Conservation (phyloP, 768 basidiomycete species). For the Dioszegia crocea region DNA sequence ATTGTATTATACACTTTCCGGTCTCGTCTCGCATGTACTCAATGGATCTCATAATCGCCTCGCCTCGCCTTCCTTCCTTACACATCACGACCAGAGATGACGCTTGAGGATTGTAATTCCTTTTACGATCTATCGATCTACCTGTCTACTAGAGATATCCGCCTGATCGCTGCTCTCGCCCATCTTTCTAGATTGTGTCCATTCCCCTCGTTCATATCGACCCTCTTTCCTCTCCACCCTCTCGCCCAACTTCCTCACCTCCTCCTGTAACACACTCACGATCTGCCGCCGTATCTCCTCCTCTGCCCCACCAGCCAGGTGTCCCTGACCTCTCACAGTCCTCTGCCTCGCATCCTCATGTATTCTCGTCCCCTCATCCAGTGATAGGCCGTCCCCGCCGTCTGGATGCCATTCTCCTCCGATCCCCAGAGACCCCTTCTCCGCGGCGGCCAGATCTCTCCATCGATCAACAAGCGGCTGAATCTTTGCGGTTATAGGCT, state of each 20-base stretch:
- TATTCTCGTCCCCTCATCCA: background rate
- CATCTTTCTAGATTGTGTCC: conserved; percentile 33
- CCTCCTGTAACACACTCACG: conserved; percentile 54
- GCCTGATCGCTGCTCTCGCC: background rate
- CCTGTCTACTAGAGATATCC: background rate
- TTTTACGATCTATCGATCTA: background rate
- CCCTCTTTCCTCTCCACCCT: conserved; percentile 39
- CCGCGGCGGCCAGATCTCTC: conserved; percentile 25
- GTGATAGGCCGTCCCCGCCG: background rate
- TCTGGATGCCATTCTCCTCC: conserved; percentile 29
- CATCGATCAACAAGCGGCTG: conserved; percentile 43
- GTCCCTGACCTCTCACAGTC: conserved; percentile 26
- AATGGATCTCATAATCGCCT: too few relatives aligned
- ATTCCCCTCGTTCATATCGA: conserved; percentile 37
- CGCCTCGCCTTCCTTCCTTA: too few relatives aligned
- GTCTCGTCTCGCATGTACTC: too few relatives aligned
- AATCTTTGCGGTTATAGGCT: conserved; percentile 56
- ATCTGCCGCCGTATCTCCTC: conserved; percentile 56
- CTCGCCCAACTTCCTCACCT: conserved; percentile 40
- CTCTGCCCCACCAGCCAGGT: conserved; percentile 44
- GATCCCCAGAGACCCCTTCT: conserved; percentile 29
- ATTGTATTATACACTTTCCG: too few relatives aligned
- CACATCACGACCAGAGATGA: too few relatives aligned
- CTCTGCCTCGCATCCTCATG: conserved; percentile 30
- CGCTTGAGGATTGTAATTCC: too few relatives aligned